Evolutionary conservation across 768 basidiomycete genomes (phyloP), one percentile per base, ranked within the genome.

Genomic region (Austroboletus festivus): DNA sequence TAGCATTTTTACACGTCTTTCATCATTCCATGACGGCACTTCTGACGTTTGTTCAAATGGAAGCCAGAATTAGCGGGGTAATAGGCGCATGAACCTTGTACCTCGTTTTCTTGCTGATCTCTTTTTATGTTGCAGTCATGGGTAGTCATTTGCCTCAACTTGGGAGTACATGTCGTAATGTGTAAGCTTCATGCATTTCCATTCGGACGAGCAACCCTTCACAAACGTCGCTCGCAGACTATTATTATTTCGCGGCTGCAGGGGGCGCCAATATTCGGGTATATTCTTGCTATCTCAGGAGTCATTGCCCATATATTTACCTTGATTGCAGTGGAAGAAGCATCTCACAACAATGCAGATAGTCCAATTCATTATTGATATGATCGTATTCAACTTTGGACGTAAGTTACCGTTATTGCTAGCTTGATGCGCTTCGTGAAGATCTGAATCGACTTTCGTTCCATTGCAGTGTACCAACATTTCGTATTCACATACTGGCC

Each of bases 221-320:
- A 28, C n/a, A 46, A 34, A 3, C 18, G 11, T 24, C 42, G n/a
- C 11, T 23, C 44, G 9, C 62, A 93, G 92, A 98, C 75, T 97
- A 96, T 72, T 98, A 98, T 71, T 98, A 97, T 73, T 96, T 85
- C 67, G 90, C 90, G n/a, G 89, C 92, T 31, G 92, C 94, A 46
- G 93, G 93, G 13, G 62, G 63, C 5, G 33, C 50, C 19, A 65
- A 52, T 42, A 20, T 50, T 7, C 63, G 63, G 63, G 63, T 63
- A 30, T 35, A 51, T 52, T n/a, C 1, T 5, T 18, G 16, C 6
- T 16, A 6, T 35, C 11, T n/a, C n/a, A n/a, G n/a, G 18, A 41
- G 28, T 35, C 15, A 21, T 30, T 23, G 34, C 23, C 42, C 43
- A 51, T 47, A 48, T 20, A 38, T 40, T n/a, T 3, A 19, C 24